A percentile compares a stretch with the other conserved stretches of the same genome.
These are phyloP conservation scores for Pogostemon cablin DNA, from an alignment of 257 asterid species.

Conservation along the genomic window DNA sequence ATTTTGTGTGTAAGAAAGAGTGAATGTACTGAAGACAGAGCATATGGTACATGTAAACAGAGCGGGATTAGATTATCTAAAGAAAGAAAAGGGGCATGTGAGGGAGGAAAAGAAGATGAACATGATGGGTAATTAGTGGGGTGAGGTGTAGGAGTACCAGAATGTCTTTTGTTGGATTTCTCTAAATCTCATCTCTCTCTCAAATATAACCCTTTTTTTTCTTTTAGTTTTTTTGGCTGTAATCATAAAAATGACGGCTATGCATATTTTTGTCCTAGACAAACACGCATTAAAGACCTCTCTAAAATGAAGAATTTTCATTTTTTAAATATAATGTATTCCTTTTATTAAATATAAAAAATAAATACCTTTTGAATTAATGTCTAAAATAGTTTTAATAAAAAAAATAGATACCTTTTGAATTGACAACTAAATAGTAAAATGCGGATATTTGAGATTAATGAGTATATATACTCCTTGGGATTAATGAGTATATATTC, in stretches of 20 bases:
- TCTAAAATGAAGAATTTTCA: no score
- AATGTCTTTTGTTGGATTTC: slow-evolving; percentile 41
- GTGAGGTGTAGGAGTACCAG: slow-evolving; percentile 28
- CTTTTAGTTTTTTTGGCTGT: not conserved
- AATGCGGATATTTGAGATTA: no score
- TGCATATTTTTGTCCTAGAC: slow-evolving; percentile 20
- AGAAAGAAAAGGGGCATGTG: slow-evolving; percentile 30
- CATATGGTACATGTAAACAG: slow-evolving; percentile 38
- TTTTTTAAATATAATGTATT: no score
- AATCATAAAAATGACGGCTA: slow-evolving; percentile 28
- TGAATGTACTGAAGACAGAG: slow-evolving; percentile 33
- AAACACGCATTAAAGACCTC: not conserved
- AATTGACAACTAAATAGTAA: no score
- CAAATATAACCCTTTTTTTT: not conserved
- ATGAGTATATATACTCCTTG: no score
- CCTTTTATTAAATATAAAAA: no score
- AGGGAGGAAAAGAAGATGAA: slow-evolving; percentile 11
- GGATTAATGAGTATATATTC: no score
- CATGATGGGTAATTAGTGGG: slow-evolving; percentile 40
- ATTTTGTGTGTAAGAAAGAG: slow-evolving; percentile 5
- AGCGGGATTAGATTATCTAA: slow-evolving; percentile 1
- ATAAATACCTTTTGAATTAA: no score
- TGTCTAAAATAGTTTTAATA: no score
- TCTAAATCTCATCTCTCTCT: slow-evolving; percentile 41
- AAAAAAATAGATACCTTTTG: no score